These are phyloP conservation scores for Coniochaeta sp. DNA, from an alignment of 2,329 filamentous ascomycete species.

Conservation along the genomic window DNA sequence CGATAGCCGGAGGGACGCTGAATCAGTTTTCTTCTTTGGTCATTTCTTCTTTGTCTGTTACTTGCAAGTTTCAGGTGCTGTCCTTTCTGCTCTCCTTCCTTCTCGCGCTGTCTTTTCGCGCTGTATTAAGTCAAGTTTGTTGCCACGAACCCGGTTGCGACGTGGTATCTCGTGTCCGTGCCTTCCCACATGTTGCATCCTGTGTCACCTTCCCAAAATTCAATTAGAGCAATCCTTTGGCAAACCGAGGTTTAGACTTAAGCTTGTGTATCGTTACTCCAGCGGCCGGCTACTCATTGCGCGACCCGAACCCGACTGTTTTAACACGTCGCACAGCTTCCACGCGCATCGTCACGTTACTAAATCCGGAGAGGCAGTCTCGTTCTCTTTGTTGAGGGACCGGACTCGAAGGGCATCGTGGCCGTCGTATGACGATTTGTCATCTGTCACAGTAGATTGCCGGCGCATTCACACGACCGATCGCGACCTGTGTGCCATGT, in stretches of 20 bases:
- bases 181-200: background rate
- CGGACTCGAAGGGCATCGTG: background rate
- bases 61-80: too few relatives aligned
- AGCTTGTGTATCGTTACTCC: background rate
- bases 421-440: background rate
- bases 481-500: background rate
- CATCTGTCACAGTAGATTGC: background rate
- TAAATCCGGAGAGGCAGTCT: background rate
- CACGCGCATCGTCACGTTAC: background rate
- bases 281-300: background rate
- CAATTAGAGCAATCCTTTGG: background rate
- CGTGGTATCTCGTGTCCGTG: background rate
- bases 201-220: background rate
- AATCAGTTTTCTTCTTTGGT: background rate
- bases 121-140: background rate
- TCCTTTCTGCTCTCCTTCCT: background rate
- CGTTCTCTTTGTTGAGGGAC: background rate
- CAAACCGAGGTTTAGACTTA: background rate
- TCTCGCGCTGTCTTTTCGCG: background rate
- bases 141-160: background rate
- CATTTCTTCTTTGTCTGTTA: too few relatives aligned
- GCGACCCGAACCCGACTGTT: background rate
- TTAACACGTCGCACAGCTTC: background rate
- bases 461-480: background rate
- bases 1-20: background rate